Evolutionary conservation across 352 stramenopile genomes (phyloP).

Genomic region (Pythium myriotylum): DNA sequence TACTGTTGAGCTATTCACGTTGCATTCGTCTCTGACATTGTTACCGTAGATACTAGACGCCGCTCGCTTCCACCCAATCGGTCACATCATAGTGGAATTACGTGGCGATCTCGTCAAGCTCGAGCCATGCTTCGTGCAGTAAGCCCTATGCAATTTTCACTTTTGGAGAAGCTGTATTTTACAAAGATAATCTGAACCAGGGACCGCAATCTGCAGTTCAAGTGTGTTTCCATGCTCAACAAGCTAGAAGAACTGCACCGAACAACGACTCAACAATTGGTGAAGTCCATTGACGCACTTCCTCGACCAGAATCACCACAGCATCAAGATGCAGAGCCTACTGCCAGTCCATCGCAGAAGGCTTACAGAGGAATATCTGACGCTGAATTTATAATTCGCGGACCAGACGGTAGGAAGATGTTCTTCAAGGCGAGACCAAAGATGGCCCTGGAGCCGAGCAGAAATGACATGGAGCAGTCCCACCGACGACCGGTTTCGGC

Average conservation of each 20-base stretch:
- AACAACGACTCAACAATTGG: neutral
- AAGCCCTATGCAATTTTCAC: no score
- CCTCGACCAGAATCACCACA: neutral
- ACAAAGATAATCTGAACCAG: neutral
- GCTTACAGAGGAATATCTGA: conserved; percentile 8
- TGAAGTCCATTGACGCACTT: neutral
- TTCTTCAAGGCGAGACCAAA: conserved; percentile 37
- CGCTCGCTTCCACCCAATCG: conserved; percentile 19
- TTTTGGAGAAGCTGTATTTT: no score
- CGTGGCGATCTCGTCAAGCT: conserved; percentile 9
- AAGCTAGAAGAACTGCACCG: conserved; percentile 17
- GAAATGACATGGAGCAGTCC: neutral
- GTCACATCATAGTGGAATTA: conserved; percentile 9
- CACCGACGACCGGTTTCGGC: neutral
- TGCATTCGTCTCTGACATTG: no score
- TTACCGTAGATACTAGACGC: conserved; percentile 13
- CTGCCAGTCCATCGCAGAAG: neutral
- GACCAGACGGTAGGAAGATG: conserved; percentile 41
- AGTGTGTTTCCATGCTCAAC: conserved; percentile 23
- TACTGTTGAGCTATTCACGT: no score
- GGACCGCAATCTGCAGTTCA: conserved; percentile 26
- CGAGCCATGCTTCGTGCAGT: conserved; percentile 21
- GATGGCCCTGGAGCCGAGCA: neutral
- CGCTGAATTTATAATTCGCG: conserved; percentile 37
- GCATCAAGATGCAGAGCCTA: neutral